Percentiles rank a stretch among this genome's conserved stretches.
Conservation (phyloP, 495 filamentous ascomycete species). For the Penicillium canescens region DNA sequence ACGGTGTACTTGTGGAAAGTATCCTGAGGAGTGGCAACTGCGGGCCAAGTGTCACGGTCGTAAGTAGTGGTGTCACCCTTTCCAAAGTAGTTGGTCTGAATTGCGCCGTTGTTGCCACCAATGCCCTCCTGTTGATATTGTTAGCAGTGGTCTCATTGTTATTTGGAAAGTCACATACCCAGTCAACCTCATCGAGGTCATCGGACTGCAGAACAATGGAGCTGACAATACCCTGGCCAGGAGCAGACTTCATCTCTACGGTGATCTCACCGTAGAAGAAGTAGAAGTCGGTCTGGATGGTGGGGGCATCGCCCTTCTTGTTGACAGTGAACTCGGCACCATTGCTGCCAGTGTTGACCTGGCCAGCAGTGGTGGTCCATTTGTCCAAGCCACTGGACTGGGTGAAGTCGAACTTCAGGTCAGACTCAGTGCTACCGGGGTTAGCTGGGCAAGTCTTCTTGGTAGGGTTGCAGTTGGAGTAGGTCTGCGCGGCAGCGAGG, state of each 20-base stretch:
- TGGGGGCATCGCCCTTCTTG: constrained; percentile 72
- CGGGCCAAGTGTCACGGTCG: constrained; percentile 65
- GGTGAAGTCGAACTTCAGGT: constrained; percentile 65
- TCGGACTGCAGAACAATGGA: constrained; percentile 86
- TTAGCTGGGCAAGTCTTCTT: constrained; percentile 57
- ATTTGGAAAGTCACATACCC: constrained; percentile 54
- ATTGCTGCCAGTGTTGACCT: constrained; percentile 46
- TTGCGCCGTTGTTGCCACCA: constrained; percentile 61
- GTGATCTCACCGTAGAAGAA: constrained; percentile 76
- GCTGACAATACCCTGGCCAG: constrained; percentile 74
- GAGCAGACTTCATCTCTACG: constrained; percentile 70
- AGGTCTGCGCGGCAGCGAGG: constrained; percentile 46
- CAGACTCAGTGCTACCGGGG: constrained; percentile 54
- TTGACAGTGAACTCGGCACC: constrained; percentile 72
- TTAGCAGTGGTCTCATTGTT: neutral
- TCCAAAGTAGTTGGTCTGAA: constrained; percentile 94
- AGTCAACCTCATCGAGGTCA: constrained; percentile 94
- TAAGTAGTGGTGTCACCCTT: constrained; percentile 81
- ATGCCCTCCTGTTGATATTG: constrained; percentile 41
- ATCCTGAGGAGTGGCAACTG: constrained; percentile 62
- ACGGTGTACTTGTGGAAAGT: constrained; percentile 81
- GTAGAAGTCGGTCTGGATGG: constrained; percentile 71
- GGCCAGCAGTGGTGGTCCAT: constrained; percentile 63
- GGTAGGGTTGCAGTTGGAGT: constrained; percentile 43
- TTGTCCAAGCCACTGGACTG: constrained; percentile 47